Conservation (phyloP, 1,284 basidiomycete genomes). For the Pascua guehoae region DNA sequence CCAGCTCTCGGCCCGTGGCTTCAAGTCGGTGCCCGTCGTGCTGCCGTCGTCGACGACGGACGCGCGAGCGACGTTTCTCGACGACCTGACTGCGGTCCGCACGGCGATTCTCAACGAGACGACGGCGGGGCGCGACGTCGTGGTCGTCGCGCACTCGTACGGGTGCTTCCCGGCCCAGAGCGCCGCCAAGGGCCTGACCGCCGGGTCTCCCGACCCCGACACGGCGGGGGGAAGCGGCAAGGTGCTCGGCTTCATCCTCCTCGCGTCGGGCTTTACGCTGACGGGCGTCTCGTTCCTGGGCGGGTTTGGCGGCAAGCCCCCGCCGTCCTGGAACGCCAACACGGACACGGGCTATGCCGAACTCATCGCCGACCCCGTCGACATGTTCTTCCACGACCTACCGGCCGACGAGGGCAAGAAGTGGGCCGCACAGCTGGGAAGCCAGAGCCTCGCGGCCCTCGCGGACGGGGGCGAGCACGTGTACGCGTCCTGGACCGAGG, state of each 20-base stretch:
- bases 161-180: background rate
- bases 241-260: background rate
- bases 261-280: background rate
- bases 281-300: slow-evolving; percentile 1
- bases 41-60: background rate
- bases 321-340: background rate
- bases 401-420: background rate
- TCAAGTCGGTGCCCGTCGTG: background rate
- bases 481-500: slow-evolving; percentile 1
- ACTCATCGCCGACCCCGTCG: slow-evolving; percentile 1
- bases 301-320: background rate
- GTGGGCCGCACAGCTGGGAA: background rate
- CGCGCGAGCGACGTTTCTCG: background rate
- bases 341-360: slow-evolving; percentile 3
- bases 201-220: background rate
- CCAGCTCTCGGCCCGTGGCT: background rate
- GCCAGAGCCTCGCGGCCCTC: background rate
- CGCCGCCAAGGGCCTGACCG: background rate
- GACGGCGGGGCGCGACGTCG: background rate
- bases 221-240: background rate
- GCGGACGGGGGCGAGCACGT: slow-evolving; percentile 1
- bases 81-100: background rate
- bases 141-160: slow-evolving; percentile 4
- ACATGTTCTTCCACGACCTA: slow-evolving; percentile 7
- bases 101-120: background rate